These are phyloP conservation scores for Coniosporium tulheliwenetii DNA, from an alignment of 2,329 filamentous ascomycete species.

Conservation along the genomic window DNA sequence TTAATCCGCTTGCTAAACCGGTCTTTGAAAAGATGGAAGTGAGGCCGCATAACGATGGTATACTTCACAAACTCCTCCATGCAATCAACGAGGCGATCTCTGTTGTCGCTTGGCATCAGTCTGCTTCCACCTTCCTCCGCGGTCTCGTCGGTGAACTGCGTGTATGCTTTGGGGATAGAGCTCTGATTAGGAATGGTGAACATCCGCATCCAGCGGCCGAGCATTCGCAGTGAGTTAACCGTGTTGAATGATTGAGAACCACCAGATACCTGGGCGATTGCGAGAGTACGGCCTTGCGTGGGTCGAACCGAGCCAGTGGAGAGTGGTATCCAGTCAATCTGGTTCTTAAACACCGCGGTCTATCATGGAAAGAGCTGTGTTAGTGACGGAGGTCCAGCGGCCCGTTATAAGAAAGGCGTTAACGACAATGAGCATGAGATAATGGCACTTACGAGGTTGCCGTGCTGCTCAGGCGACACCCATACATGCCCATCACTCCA, in stretches of 20 bases:
- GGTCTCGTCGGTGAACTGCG: slow-evolving; percentile 37
- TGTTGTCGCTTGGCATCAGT: slow-evolving; percentile 39
- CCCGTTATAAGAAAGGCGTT: background rate
- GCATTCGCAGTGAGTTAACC: slow-evolving; percentile 47
- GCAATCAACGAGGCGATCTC: slow-evolving; percentile 47
- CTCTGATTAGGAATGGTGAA: slow-evolving; percentile 52
- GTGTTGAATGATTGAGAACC: slow-evolving; percentile 54
- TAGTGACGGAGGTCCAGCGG: background rate
- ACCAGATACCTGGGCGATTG: slow-evolving; percentile 46
- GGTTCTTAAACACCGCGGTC: slow-evolving; percentile 53
- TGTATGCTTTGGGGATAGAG: slow-evolving; percentile 47
- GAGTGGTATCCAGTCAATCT: slow-evolving; percentile 56
- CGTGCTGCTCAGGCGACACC: slow-evolving; percentile 52
- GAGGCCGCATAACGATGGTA: slow-evolving; percentile 46
- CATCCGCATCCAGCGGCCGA: slow-evolving; percentile 58
- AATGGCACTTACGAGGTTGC: slow-evolving; percentile 29
- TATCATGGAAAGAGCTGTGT: slow-evolving; percentile 7
- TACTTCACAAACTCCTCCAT: slow-evolving; percentile 60
- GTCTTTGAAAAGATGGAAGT: slow-evolving; percentile 45
- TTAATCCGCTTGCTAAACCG: slow-evolving; percentile 45
- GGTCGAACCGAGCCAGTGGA: slow-evolving; percentile 45
- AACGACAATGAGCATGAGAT: slow-evolving; percentile 17
- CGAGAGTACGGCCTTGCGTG: slow-evolving; percentile 49
- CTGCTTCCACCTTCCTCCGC: slow-evolving; percentile 31
- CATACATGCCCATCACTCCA: slow-evolving; percentile 56